Evolutionary conservation across 2,329 filamentous ascomycete genomes (phyloP), one percentile per base, ranked within the genome.

Genomic region (Calonectria naviculata): DNA sequence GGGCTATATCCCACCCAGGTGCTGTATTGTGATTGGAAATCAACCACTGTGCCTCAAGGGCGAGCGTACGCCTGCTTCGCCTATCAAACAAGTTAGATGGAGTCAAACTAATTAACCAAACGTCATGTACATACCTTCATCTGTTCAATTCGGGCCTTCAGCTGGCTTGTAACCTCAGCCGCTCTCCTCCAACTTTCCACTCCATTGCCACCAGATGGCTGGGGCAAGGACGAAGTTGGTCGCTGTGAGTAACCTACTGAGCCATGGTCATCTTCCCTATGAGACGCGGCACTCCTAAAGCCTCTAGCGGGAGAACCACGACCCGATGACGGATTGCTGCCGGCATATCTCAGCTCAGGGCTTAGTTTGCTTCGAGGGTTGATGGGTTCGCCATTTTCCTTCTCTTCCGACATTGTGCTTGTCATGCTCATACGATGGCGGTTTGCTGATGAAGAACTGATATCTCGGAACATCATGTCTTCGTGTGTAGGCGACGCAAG

Each of bases 81-180:
- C 87, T 89, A 29, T 2, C 26, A 19, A 4, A 5, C 21, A 5
- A 56, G 72, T 74, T 63, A 75, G 67, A 36, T 28, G 6, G 2
- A 29, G 17, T 9, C n/a, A 13, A 36, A 13, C 15, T 17, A 24
- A 29, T 1, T 3, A 19, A 3, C 4, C 6, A 38, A 58, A 38
- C 5, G 5, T 26, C 10, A 13, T 47, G 3, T 19, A 79, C 85
- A 75, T 79, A 90, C 91, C 89, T 98, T 99, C 97, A 99, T 99
- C 87, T 97, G 94, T 87, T 98, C 97, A 83, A 99, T 99, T 81
- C 97, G 91, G 64, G 96, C 95, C 87, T 98, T 99, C 79, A 99
- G 84, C 82, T 98, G 97, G 83, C 95, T 98, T 66, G 97, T 99
- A 69, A 99, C 97, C 86, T 99, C 97, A 2, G 97, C 97, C 21